Evolutionary conservation across 1,284 basidiomycete species (phyloP).

Genomic region (Butyriboletus appendiculatus): DNA sequence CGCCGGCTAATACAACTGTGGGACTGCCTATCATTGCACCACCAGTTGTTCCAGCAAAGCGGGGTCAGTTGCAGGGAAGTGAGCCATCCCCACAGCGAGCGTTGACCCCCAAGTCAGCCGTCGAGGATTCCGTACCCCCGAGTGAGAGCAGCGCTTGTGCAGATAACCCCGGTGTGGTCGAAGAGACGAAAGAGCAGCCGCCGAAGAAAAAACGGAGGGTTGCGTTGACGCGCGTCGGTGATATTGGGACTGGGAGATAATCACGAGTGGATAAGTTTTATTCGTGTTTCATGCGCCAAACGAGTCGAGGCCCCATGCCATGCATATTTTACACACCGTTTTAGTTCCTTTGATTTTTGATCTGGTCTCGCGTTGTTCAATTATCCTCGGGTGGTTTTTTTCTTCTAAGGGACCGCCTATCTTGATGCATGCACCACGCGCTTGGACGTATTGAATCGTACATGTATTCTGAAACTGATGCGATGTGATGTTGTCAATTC

Average conservation of each 20-base stretch:
- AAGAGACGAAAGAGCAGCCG: constrained; percentile 42
- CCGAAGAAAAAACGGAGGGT: constrained; percentile 92
- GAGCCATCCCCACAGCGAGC: constrained; percentile 53
- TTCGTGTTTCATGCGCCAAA: constrained; percentile 5
- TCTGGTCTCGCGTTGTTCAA: constrained; percentile 15
- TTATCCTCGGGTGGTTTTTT: not conserved
- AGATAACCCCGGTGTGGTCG: constrained; percentile 15
- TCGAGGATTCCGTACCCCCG: constrained; percentile 14
- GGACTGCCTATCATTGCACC: constrained; percentile 43
- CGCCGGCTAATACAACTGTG: constrained; percentile 41
- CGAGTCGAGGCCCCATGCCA: not conserved
- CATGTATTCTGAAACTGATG: constrained; percentile 24
- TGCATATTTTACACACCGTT: constrained; percentile 18
- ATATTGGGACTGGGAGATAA: constrained; percentile 45
- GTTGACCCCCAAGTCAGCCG: constrained; percentile 38
- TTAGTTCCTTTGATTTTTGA: constrained; percentile 9
- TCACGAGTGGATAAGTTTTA: not conserved
- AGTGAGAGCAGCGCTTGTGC: constrained; percentile 10
- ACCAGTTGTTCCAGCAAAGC: constrained; percentile 53
- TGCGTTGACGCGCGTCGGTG: constrained; percentile 72
- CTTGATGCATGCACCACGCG: constrained; percentile 12
- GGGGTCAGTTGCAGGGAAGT: constrained; percentile 31
- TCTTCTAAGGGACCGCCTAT: not conserved
- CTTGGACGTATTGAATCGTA: constrained; percentile 11
- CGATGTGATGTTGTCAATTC: constrained; percentile 15